Conservation (phyloP, 1,284 basidiomycete genomes). For the Puccinia brachypodii region DNA sequence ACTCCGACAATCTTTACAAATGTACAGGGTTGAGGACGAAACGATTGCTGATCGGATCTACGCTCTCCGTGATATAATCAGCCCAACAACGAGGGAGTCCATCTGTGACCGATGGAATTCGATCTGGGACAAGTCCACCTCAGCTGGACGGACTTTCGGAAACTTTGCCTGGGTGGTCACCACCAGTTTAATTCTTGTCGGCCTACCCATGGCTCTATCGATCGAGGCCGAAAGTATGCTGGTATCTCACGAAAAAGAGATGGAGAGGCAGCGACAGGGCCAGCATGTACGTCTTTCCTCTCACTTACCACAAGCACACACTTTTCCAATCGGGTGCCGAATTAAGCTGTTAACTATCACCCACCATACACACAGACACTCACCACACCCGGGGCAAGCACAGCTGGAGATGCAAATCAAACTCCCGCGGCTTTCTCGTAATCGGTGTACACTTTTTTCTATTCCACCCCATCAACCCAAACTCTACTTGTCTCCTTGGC, state of each 20-base stretch:
- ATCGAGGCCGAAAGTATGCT: slow-evolving; percentile 95
- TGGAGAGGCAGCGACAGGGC: slow-evolving; percentile 83
- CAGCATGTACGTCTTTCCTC: slow-evolving; percentile 65
- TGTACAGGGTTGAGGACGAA: slow-evolving; percentile 61
- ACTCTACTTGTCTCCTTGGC: no score
- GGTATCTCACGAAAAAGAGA: slow-evolving; percentile 90
- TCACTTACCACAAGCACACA: no score
- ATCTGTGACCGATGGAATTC: slow-evolving; percentile 66
- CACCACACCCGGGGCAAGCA: not conserved
- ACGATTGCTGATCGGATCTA: slow-evolving; percentile 82
- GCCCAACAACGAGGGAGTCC: slow-evolving; percentile 77
- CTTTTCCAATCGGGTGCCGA: not conserved
- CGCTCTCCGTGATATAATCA: slow-evolving; percentile 92
- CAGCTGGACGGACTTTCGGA: slow-evolving; percentile 71
- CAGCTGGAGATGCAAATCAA: not conserved
- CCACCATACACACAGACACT: not conserved
- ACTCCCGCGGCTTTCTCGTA: slow-evolving; percentile 9
- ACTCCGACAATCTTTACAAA: slow-evolving; percentile 44
- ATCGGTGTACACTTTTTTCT: not conserved
- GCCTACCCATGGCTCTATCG: slow-evolving; percentile 84
- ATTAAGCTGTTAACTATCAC: not conserved
- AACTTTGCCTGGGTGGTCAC: slow-evolving; percentile 92
- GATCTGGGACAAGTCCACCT: slow-evolving; percentile 63
- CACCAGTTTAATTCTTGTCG: slow-evolving; percentile 88
- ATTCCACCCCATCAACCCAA: no score